These are phyloP conservation scores for Diaporthe humulicola DNA, from an alignment of 2,329 filamentous ascomycete genomes.

Conservation along the genomic window DNA sequence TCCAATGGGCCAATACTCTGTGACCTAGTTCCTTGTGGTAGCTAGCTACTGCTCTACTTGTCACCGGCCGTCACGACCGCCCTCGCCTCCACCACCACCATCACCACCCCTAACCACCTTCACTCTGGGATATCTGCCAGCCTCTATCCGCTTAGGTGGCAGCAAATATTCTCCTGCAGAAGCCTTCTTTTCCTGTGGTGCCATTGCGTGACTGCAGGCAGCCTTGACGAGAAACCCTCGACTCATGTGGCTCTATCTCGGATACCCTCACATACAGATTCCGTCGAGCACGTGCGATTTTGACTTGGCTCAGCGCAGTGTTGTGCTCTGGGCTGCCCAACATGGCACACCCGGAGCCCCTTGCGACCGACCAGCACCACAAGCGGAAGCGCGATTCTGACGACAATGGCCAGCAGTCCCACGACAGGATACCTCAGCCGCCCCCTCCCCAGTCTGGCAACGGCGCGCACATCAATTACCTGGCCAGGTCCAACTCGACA, in stretches of 20 bases:
- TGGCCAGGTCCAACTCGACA: conserved; percentile 58
- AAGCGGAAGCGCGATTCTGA: conserved; percentile 64
- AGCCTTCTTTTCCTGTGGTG: not conserved
- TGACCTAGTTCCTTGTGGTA: not conserved
- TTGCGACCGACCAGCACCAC: conserved; percentile 49
- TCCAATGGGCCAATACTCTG: not conserved
- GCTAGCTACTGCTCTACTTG: not conserved
- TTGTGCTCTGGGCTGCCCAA: conserved; percentile 41
- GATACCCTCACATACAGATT: not conserved
- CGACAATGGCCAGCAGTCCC: conserved; percentile 55
- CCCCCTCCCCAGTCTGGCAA: conserved; percentile 58
- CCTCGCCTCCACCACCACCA: not conserved
- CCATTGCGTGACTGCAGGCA: not conserved
- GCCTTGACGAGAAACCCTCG: not conserved
- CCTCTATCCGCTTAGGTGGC: not conserved
- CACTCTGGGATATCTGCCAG: not conserved
- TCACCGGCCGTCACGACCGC: not conserved
- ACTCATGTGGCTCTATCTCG: conserved; percentile 12
- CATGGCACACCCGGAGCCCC: conserved; percentile 54
- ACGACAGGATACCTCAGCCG: conserved; percentile 59
- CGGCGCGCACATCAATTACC: conserved; percentile 65
- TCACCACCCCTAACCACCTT: not conserved
- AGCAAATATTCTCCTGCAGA: not conserved
- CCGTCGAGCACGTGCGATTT: conserved; percentile 13
- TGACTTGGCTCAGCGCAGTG: conserved; percentile 28